Conservation (phyloP, 257 asterid genomes). For the Leonotis leonurus region DNA sequence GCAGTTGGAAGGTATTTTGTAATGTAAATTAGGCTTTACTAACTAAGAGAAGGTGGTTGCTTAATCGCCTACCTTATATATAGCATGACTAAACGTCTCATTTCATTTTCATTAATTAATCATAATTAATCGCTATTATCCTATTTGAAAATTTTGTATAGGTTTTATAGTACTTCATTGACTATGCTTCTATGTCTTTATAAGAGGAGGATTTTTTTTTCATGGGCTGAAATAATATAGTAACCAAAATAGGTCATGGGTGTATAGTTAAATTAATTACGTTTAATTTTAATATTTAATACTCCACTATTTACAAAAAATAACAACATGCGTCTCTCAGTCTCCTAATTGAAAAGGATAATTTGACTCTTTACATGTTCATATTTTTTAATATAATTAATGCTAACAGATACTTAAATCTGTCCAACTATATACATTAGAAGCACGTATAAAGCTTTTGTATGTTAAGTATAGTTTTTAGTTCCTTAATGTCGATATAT, state of each 20-base stretch:
- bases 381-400: no score
- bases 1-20: slow-evolving; percentile 9
- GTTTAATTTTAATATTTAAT: background rate
- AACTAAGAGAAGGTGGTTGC: slow-evolving; percentile 28
- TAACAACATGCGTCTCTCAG: background rate
- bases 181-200: background rate
- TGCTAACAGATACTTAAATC: no score
- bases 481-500: no score
- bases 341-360: no score
- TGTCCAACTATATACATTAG: no score
- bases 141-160: background rate
- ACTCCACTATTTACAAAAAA: background rate
- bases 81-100: slow-evolving; percentile 22
- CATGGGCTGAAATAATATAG: background rate
- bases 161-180: slow-evolving; percentile 14
- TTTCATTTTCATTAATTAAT: slow-evolving; percentile 10
- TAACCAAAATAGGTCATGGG: background rate
- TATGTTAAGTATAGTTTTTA: no score
- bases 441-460: no score
- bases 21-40: slow-evolving; percentile 9
- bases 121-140: slow-evolving; percentile 11
- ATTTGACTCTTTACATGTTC: no score
- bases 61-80: slow-evolving; percentile 25
- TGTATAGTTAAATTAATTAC: background rate
- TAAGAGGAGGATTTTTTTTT: background rate